Conservation (phyloP, 148 eudicot species). For the Silene uniflora region DNA sequence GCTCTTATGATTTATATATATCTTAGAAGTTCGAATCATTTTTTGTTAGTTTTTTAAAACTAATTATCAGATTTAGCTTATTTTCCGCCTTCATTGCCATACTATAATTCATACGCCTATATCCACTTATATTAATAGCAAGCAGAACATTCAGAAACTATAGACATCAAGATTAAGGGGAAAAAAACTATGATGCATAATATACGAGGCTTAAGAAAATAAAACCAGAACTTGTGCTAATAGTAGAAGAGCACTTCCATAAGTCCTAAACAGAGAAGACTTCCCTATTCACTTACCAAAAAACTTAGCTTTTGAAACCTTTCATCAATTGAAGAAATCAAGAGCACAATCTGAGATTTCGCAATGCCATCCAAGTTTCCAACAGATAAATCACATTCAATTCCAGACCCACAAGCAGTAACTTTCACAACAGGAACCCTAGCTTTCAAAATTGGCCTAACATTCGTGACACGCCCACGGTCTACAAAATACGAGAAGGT, state of each 20-base stretch:
- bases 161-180: background rate
- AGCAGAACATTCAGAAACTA: too few species aligned
- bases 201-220: too few species aligned
- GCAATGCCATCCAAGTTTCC: constrained; percentile 80
- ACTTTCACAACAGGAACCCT: constrained; percentile 86
- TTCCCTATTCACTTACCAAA: constrained; percentile 46
- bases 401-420: constrained; percentile 70
- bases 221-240: background rate
- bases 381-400: constrained; percentile 92
- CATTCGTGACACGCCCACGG: constrained; percentile 35
- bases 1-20: too few species aligned
- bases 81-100: too few species aligned
- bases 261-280: too few species aligned
- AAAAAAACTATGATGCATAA: background rate
- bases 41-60: too few species aligned
- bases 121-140: too few species aligned
- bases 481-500: background rate
- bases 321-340: constrained; percentile 69
- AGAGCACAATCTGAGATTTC: constrained; percentile 59
- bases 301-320: constrained; percentile 79
- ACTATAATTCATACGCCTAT: too few species aligned
- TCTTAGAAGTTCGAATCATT: too few species aligned
- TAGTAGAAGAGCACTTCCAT: background rate
- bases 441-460: constrained; percentile 58
- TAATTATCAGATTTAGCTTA: too few species aligned